Evolutionary conservation across 2,329 filamentous ascomycete species (phyloP).

Genomic region (Ophiocordyceps robertsii): DNA sequence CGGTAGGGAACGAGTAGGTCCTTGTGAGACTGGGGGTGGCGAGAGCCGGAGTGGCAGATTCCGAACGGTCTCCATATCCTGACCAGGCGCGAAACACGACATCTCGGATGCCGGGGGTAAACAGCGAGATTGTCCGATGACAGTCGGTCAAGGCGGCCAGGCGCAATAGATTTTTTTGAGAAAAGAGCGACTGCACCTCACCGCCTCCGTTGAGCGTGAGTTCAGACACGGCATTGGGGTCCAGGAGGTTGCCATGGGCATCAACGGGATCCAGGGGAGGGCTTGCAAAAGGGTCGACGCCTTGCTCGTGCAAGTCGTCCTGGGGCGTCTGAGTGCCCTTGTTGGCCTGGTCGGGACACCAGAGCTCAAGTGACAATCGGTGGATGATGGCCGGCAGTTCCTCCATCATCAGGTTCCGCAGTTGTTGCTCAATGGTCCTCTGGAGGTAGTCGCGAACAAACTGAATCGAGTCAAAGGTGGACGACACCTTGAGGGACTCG

Average conservation of each 20-base stretch:
- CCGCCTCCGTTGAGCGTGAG: constrained; percentile 67
- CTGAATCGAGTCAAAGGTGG: constrained; percentile 96
- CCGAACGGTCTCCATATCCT: constrained; percentile 57
- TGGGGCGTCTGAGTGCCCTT: constrained; percentile 34
- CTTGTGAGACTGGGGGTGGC: constrained; percentile 43
- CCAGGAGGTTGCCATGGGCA: constrained; percentile 61
- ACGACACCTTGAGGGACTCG: constrained; percentile 95
- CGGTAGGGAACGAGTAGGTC: constrained; percentile 46
- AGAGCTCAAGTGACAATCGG: constrained; percentile 72
- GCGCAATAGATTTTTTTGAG: constrained; percentile 81
- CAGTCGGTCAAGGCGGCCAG: constrained; percentile 75
- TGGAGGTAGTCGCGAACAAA: constrained; percentile 97
- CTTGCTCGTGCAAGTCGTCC: constrained; percentile 40
- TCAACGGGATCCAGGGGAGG: constrained; percentile 75
- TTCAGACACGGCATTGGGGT: constrained; percentile 61
- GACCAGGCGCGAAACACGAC: constrained; percentile 91
- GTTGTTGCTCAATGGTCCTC: constrained; percentile 84
- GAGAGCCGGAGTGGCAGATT: constrained; percentile 36
- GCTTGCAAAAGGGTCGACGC: constrained; percentile 68
- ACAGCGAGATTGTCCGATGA: constrained; percentile 79
- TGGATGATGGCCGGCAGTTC: constrained; percentile 95
- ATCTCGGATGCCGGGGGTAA: constrained; percentile 81
- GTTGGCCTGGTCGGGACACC: constrained; percentile 67
- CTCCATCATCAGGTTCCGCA: constrained; percentile 93
- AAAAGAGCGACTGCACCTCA: constrained; percentile 82